Evolutionary conservation across 176 grass and related monocot genomes (phyloP), one percentile per base, ranked within the genome.

Genomic region (Alloteropsis semialata): DNA sequence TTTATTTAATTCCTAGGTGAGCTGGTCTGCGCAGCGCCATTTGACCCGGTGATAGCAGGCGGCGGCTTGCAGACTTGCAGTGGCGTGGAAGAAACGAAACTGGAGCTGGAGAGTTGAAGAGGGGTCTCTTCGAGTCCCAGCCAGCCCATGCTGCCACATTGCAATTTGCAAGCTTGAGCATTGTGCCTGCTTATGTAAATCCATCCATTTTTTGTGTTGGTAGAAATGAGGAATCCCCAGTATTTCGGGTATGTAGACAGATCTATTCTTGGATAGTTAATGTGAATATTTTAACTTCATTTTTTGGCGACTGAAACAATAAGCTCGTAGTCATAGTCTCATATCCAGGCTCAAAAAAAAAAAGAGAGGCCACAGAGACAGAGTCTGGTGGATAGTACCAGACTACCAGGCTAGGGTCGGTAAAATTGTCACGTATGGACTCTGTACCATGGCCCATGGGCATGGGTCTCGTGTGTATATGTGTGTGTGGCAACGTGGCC

Each of bases 111-210:
- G 2, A 45, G 33, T 21, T 41, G 67, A 29, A 16, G 36, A 53
- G 34, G 55, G 46, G 72, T 75, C 6, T 73, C 27, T 12, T n/a
- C n/a, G n/a, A n/a, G n/a, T n/a, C n/a, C n/a, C 33, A 1, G 8
- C 15, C 10, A 16, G 28, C 65, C 74, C 56, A 65, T 44, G 18
- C 22, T 25, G 34, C 25, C 1, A n/a, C 7, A 5, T 10, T n/a
- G 24, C 8, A 53, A 41, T 2, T 10, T n/a, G 24, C 8, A 53
- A 41, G 42, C 72, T 11, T 4, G 32, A 38, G 49, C 45, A 13
- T 6, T 21, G 33, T n/a, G 29, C 22, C 15, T 36, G 0, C 21
- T 77, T 24, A 18, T 87, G 81, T 84, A 89, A 84, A 84, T 89
- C 30, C 6, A 65, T 60, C 30, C 69, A 17, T 19, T 36, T 57